phyloP scores from a whole-genome alignment of 2,329 filamentous ascomycete genomes.

The Calonectria naviculata region DNA sequence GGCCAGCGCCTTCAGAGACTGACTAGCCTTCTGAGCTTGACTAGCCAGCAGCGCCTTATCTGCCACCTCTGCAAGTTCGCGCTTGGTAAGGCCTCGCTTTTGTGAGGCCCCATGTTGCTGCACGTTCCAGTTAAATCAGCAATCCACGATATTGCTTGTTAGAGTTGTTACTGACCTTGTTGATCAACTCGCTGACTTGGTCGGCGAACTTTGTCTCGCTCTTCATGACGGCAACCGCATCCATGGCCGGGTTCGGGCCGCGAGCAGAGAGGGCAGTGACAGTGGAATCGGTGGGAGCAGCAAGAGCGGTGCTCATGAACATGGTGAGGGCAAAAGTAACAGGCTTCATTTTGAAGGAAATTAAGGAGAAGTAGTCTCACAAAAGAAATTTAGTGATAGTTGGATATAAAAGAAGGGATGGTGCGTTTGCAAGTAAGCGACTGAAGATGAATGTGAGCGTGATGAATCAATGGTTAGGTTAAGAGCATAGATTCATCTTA shows the following conservation, averaged over 20 bases:
- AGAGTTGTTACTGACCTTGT: not conserved
- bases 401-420: not conserved
- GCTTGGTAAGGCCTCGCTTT: not conserved
- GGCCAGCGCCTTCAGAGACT: not conserved
- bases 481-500: constrained; percentile 16
- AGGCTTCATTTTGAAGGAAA: constrained; percentile 27
- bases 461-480: not conserved
- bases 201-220: constrained; percentile 1
- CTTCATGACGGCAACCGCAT: not conserved
- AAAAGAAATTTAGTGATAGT: not conserved
- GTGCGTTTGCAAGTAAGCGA: not conserved
- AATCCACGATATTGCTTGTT: too few relatives aligned
- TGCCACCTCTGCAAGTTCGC: not conserved
- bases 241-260: not conserved
- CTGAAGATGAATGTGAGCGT: not conserved
- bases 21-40: not conserved
- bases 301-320: not conserved
- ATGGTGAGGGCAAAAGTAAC: constrained; percentile 19
- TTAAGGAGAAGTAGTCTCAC: not conserved
- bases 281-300: not conserved
- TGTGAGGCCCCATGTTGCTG: not conserved
- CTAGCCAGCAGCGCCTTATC: not conserved
- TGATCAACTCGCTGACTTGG: not conserved
- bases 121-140: not conserved
- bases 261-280: not conserved